These are phyloP conservation scores for Globisporangium radiosum DNA, from an alignment of 352 stramenopile species.

Conservation along the genomic window DNA sequence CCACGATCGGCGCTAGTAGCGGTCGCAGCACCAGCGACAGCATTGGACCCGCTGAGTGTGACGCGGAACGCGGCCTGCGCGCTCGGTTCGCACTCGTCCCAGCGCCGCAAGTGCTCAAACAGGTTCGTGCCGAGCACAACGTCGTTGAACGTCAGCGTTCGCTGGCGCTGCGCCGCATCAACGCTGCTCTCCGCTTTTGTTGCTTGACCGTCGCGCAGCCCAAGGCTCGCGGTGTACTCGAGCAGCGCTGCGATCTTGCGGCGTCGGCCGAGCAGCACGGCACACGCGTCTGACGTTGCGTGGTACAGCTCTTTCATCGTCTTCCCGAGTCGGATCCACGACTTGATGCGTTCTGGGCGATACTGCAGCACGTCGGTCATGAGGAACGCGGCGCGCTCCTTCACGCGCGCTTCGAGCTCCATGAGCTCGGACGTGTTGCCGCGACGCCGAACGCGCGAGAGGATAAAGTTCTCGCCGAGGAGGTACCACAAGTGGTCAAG, in stretches of 20 bases:
- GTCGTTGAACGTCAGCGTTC: constrained; percentile 23
- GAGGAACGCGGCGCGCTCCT: constrained; percentile 50
- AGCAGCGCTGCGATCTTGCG: constrained; percentile 27
- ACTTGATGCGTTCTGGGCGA: constrained; percentile 50
- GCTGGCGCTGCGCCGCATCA: background rate
- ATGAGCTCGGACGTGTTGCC: constrained; percentile 52
- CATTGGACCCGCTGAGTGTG: background rate
- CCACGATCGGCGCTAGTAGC: background rate
- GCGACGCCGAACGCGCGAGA: constrained; percentile 46
- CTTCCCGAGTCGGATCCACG: constrained; percentile 57
- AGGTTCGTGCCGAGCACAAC: constrained; percentile 33
- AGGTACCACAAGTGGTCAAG: constrained; percentile 68
- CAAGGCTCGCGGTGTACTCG: constrained; percentile 17
- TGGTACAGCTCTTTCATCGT: constrained; percentile 72
- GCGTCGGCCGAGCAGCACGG: constrained; percentile 40
- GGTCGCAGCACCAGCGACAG: background rate
- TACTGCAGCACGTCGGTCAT: constrained; percentile 58
- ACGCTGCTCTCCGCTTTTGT: background rate
- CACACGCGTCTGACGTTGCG: constrained; percentile 50
- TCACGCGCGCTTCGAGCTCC: constrained; percentile 52
- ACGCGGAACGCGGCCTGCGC: constrained; percentile 15
- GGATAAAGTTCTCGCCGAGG: constrained; percentile 64
- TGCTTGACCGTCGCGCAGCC: too few species aligned
- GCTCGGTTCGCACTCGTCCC: constrained; percentile 23
- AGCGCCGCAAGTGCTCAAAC: constrained; percentile 54